A percentile compares a stretch with the other conserved stretches of the same genome.
phyloP scores from a whole-genome alignment of 2,329 filamentous ascomycete genomes.

The Penicillium sp. region DNA sequence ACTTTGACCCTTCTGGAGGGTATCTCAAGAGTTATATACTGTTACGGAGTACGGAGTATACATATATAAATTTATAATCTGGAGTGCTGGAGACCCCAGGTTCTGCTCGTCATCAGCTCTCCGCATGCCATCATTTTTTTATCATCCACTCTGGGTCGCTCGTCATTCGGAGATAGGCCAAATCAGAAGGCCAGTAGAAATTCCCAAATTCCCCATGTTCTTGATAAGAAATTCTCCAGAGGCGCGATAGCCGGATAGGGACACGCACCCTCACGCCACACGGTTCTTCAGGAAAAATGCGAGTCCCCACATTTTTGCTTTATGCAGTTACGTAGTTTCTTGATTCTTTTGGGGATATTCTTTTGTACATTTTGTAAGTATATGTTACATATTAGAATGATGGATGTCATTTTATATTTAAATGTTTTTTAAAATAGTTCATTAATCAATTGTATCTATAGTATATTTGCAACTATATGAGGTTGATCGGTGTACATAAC shows the following conservation, averaged over 20 bases:
- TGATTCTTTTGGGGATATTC: not conserved
- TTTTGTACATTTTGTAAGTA: not conserved
- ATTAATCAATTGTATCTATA: not conserved
- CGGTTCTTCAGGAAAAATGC: constrained; percentile 22
- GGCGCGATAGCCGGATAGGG: constrained; percentile 27
- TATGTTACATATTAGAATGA: not conserved
- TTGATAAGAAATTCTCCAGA: constrained; percentile 18
- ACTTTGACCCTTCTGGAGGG: not conserved
- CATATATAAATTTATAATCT: not conserved
- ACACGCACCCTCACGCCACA: constrained; percentile 30
- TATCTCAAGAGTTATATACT: not conserved
- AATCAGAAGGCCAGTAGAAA: constrained; percentile 3
- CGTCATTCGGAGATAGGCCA: not conserved
- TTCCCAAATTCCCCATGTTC: not conserved
- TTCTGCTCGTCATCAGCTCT: constrained; percentile 12
- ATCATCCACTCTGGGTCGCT: constrained; percentile 8
- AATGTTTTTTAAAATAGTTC: not conserved
- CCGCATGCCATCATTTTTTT: constrained; percentile 17
- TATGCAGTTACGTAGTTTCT: constrained; percentile 6
- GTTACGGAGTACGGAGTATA: not conserved
- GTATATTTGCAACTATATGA: not conserved
- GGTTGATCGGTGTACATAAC: not conserved
- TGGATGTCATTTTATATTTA: not conserved
- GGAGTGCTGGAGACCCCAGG: not conserved
- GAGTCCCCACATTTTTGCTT: constrained; percentile 19